phyloP scores from a whole-genome alignment of 805 yeast genomes.

The Kodamaea kakaduensis region DNA sequence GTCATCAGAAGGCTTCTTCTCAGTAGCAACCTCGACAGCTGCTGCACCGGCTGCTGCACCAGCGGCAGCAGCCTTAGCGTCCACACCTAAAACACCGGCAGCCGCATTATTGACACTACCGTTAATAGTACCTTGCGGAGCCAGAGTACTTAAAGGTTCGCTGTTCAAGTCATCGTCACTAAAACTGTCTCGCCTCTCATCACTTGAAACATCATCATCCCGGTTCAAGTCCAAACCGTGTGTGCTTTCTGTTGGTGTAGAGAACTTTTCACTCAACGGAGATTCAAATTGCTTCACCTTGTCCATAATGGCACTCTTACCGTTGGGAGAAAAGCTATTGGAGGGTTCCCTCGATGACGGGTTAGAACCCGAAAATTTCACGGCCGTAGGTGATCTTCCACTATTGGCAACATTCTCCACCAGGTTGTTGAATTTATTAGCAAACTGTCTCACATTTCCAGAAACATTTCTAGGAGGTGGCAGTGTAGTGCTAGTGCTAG shows the following conservation, averaged over 20 bases:
- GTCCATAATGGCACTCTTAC: conserved; percentile 27
- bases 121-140: conserved; percentile 5
- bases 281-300: conserved; percentile 35
- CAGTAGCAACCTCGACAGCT: conserved; percentile 8
- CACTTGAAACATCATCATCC: too few relatives aligned
- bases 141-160: too few relatives aligned
- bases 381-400: conserved; percentile 16
- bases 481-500: too few relatives aligned
- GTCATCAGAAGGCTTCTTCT: conserved; percentile 1
- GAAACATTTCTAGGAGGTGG: background rate
- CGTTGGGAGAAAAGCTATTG: conserved; percentile 16
- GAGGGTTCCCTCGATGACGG: conserved; percentile 15
- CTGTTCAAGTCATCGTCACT: too few relatives aligned
- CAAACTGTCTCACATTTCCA: conserved; percentile 1
- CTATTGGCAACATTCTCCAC: too few relatives aligned
- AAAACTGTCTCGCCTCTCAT: too few relatives aligned
- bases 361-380: too few relatives aligned
- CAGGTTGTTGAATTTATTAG: conserved; percentile 22
- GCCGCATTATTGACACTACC: conserved; percentile 5
- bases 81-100: conserved; percentile 1
- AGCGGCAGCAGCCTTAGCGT: conserved; percentile 9
- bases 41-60: conserved; percentile 10
- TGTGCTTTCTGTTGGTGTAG: conserved; percentile 11
- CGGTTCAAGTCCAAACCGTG: conserved; percentile 4
- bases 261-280: conserved; percentile 13